Conservation (phyloP, 192 early-diverging fungal species). For the Linnemannia exigua region DNA sequence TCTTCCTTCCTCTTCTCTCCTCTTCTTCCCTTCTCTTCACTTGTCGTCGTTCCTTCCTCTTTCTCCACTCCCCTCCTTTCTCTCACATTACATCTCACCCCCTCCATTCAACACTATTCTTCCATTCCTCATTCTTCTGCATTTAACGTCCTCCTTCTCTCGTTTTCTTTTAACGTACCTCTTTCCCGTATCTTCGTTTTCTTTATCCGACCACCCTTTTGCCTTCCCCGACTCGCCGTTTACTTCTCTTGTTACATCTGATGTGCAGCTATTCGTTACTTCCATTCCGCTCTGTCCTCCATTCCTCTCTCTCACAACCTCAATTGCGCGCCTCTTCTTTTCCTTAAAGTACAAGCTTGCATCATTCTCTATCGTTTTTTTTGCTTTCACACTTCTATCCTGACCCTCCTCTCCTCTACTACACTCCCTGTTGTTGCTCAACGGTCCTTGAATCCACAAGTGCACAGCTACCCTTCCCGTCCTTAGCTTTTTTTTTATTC, state of each 20-base stretch:
- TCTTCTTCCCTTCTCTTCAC: neutral
- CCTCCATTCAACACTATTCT: neutral
- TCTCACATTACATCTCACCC: neutral
- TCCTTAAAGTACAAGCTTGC: too few relatives aligned
- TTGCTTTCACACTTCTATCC: neutral
- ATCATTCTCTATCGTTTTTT: neutral
- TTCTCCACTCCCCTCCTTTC: neutral
- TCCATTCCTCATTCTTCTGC: neutral
- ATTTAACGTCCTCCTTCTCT: neutral
- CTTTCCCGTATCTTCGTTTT: too few relatives aligned
- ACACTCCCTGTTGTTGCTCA: neutral
- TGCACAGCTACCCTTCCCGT: neutral
- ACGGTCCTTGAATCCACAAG: neutral
- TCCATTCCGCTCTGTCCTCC: too few relatives aligned
- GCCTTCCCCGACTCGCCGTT: too few relatives aligned
- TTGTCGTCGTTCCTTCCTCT: neutral
- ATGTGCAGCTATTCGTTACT: too few relatives aligned
- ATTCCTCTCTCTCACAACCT: too few relatives aligned
- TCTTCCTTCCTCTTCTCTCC: neutral
- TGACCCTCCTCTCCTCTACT: neutral
- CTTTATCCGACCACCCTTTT: too few relatives aligned
- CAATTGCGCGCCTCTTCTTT: too few relatives aligned
- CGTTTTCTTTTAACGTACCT: too few relatives aligned
- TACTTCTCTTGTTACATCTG: too few relatives aligned
- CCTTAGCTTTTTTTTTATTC: neutral